Base-by-base conservation (phyloP, 768 basidiomycete genomes). In the Boletus sp. region DNA sequence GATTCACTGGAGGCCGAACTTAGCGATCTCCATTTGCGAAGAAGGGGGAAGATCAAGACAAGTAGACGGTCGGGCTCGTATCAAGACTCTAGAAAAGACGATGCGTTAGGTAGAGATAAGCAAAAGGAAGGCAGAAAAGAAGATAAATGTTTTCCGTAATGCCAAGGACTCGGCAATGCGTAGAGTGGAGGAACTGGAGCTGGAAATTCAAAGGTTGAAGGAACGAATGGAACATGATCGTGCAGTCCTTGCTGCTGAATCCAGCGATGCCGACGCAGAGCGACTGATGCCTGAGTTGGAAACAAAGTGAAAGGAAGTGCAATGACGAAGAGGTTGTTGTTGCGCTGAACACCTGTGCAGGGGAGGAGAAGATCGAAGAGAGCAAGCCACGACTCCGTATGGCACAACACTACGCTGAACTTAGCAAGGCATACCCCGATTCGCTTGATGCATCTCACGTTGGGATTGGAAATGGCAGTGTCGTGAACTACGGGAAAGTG, bases 121-220 rank as follows among this genome's bases (percentile, higher is more conserved):
- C 50, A 89, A 85, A 68, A 81, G 85, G 45, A 94, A 98, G 47
- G 92, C 89, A 5, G 96, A 98, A 73, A 94, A 91, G 77, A 86
- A 86, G 63, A 79, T 95, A 56, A 89, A 86, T 64, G 77, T 80
- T n/a, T 84, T 83, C 17, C 84, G 86, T 68, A 78, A 67, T 42
- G 76, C 80, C 58, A 83, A 87, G 35, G 86, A 90, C 65, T 85
- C 78, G 53, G 81, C 87, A 0, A 76, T 71, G 20, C 79, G 78
- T 63, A 78, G 81, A 41, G 80, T 88, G 67, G 80, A 81, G 33
- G 75, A 78, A 57, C 75, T 90, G 53, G 83, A 85, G 58, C 75
- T 81, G 58, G 84, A 88, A 67, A 87, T 90, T 47, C 73, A 73
- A 57, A 71, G 73, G 50, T 64, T 92, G 46, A 80, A 79, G 51